Evolutionary conservation across 78 protist genomes (phyloP), one percentile per base, ranked within the genome.

Genomic region (Dictyostelium firmibasis): DNA sequence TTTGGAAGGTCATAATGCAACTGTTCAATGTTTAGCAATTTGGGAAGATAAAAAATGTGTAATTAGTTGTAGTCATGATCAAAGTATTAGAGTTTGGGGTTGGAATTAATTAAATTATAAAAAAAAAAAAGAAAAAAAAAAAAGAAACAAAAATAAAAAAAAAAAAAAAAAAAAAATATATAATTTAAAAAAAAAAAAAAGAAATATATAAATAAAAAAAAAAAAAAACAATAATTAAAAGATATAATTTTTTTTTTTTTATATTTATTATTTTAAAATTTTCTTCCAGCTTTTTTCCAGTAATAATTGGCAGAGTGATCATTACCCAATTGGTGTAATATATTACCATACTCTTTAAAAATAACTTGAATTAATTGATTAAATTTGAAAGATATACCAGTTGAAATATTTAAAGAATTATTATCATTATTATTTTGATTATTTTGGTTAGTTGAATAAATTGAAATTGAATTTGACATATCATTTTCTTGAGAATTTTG

Each of bases 1-100:
- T 14, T 47, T 93, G 29, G 91, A 83, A n/a, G 96, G 92, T 25
- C 96, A 93, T 38, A 93, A 85, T 36, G 96, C 91, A 11, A 70
- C 86, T 4, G 92, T 93, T 36, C 96, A 86, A 27, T 84, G 91
- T 62, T 47, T 93, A 14, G 84, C 92, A 7, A 25, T 89, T 35
- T 89, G 86, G 94, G 86, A 81, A 33, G 83, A 89, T 29, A 81
- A 81, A 72, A 60, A 84, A 69, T 81, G 76, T 89, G 27, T 89
- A 6, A 9, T 89, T 38, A 69, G 83, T 47, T 50, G 79, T 31
- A 44, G 75, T 44, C 94, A 89, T 27, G 94, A 89, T 53, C 94
- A 89, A 81, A 81, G 87, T 13, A 81, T 89, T 9, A 64, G 62
- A 81, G 7, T 89, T 7, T 89, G 94, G 94, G 35, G 79, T 44